Evolutionary conservation across 2,329 filamentous ascomycete genomes (phyloP).

Genomic region (Trichoderma sp.): DNA sequence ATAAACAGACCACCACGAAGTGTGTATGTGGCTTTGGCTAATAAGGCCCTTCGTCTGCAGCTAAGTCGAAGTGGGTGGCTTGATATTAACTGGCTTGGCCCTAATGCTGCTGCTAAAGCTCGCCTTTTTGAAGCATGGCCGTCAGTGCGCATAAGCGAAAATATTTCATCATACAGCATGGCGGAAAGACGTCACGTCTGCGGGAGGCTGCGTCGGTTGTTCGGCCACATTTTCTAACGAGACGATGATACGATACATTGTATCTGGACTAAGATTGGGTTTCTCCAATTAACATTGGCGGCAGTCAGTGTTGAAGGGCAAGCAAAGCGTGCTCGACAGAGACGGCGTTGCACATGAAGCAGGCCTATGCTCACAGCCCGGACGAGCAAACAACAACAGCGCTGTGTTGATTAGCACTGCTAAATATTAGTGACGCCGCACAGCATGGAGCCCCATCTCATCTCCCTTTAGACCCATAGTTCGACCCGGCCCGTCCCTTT

Average conservation of each 20-base stretch:
- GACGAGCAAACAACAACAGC: not conserved
- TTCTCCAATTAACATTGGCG: not conserved
- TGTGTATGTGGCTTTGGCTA: not conserved
- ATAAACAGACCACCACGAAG: not conserved
- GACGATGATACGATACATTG: not conserved
- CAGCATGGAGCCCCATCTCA: not conserved
- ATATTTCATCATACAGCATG: not conserved
- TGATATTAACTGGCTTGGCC: not conserved
- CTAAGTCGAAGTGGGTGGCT: not conserved
- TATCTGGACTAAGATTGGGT: not conserved
- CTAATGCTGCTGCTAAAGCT: not conserved
- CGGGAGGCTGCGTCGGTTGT: not conserved
- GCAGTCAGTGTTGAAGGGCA: not conserved
- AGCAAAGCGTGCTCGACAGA: too few relatives aligned
- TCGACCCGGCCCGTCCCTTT: constrained; percentile 6
- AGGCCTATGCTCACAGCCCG: not conserved
- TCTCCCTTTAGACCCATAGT: constrained; percentile 2
- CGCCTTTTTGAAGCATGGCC: not conserved
- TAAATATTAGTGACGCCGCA: not conserved
- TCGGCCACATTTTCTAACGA: not conserved
- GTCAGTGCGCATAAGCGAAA: not conserved
- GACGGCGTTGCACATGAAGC: not conserved
- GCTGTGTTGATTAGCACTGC: not conserved
- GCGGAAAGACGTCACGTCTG: not conserved
- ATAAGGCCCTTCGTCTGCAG: not conserved